Base-by-base conservation (phyloP, 257 asterid genomes). In the Thymus mandschuricus region DNA sequence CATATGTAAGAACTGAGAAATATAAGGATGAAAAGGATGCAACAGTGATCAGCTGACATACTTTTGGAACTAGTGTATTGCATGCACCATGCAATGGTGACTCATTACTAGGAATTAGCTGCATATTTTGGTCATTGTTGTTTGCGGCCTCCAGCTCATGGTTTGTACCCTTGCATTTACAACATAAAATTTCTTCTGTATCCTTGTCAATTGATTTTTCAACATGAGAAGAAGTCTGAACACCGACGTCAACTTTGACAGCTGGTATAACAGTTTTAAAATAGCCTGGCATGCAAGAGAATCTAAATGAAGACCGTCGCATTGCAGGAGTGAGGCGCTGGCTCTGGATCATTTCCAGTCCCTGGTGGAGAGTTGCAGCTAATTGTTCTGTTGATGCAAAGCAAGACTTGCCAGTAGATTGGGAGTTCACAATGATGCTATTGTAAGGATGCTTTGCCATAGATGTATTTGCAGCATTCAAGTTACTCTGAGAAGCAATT, bases 281-380 rank as follows among this genome's bases (percentile, higher is more conserved):
- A 76, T 87, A 96, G n/a, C 83, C 69, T 8, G 83, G 84, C 79
- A 84, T 85, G 85, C 86, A 85, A 67, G 96, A 85, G 80, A 83
- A 87, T 76, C 96, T 86, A 83, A 86, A 88, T 31, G 97, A 78
- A 58, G 99, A 92, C 72, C 86, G 80, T 76, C 94, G 85, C 62
- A 87, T 67, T 70, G 92, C 86, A 65, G 90, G 86, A 85, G 79
- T 84, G 56, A 79, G 83, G 76, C 85, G 86, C 74, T 92, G 91
- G 61, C 88, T 86, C 80, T 80, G 84, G 44, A 95, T 75, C 77
- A 92, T 84, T 79, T 90, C 96, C 61, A 95, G 92, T 64, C 99
- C 99, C 44, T 86, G 91, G 58, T 90, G 85, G 54, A 95, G 92
- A 75, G 92, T 88, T 30, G 95, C 96, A 74, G 97, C 92, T 81